phyloP scores from a whole-genome alignment of 208 protist genomes.

The Trypanosoma vivax region DNA sequence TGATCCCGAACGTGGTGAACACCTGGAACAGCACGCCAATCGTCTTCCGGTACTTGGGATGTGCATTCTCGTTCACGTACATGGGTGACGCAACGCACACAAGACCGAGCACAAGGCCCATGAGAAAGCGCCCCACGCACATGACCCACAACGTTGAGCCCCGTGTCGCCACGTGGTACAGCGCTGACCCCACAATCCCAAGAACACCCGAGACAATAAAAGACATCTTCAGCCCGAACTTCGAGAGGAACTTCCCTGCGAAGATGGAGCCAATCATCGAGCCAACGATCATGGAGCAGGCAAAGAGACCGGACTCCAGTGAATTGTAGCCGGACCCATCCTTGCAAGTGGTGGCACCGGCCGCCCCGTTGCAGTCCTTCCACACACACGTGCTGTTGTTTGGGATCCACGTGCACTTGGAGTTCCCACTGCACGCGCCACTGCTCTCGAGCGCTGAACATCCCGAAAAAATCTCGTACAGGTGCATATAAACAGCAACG shows the following conservation, averaged over 20 bases:
- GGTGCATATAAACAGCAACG: slow-evolving; percentile 53
- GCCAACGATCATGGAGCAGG: slow-evolving; percentile 75
- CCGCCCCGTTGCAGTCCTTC: slow-evolving; percentile 46
- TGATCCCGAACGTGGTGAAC: slow-evolving; percentile 2
- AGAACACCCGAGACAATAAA: slow-evolving; percentile 60
- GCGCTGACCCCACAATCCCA: slow-evolving; percentile 37
- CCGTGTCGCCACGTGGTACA: slow-evolving; percentile 53
- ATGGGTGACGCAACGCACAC: neutral
- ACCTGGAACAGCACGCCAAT: slow-evolving; percentile 1
- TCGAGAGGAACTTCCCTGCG: slow-evolving; percentile 30
- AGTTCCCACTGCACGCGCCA: slow-evolving; percentile 37
- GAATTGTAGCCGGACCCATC: slow-evolving; percentile 50
- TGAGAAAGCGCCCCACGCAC: slow-evolving; percentile 49
- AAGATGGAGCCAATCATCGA: slow-evolving; percentile 72
- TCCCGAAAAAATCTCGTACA: slow-evolving; percentile 52
- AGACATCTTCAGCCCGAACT: slow-evolving; percentile 43
- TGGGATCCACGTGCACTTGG: slow-evolving; percentile 45
- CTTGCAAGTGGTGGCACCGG: slow-evolving; percentile 32
- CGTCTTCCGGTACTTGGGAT: neutral
- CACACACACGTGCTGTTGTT: slow-evolving; percentile 29
- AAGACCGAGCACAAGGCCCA: slow-evolving; percentile 30
- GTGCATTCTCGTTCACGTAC: slow-evolving; percentile 4
- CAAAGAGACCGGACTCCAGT: slow-evolving; percentile 67
- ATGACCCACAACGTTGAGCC: slow-evolving; percentile 71
- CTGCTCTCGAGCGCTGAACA: slow-evolving; percentile 34